phyloP scores from a whole-genome alignment of 148 eudicot species.

The Cornus kousa region DNA sequence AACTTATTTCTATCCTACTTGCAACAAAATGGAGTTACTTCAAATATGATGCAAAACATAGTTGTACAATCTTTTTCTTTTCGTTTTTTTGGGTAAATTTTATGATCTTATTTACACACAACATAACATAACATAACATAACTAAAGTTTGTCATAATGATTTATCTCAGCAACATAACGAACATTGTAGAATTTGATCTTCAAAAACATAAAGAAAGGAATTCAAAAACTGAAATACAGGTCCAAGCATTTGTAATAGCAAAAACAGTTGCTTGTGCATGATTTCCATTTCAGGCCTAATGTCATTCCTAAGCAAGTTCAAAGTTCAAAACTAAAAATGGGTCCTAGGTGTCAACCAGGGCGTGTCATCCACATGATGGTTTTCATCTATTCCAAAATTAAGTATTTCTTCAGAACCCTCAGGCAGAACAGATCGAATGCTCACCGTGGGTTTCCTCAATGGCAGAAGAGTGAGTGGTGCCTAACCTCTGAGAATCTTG shows the following conservation, averaged over 20 bases:
- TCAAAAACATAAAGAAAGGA: background rate
- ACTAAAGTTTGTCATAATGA: background rate
- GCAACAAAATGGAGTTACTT: too few relatives aligned
- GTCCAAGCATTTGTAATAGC: background rate
- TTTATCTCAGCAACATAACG: too few relatives aligned
- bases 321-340: constrained; percentile 22
- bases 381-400: constrained; percentile 18
- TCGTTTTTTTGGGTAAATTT: too few relatives aligned
- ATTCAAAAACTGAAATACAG: background rate
- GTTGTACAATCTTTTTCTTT: background rate
- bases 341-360: constrained; percentile 40
- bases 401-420: constrained; percentile 26
- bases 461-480: constrained; percentile 45
- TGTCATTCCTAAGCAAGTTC: background rate
- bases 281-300: background rate
- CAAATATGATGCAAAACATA: too few relatives aligned
- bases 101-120: background rate
- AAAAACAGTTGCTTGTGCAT: background rate
- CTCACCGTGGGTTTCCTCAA: constrained; percentile 41
- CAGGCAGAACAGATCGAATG: constrained; percentile 30
- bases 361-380: constrained; percentile 17
- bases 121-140: background rate
- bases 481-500: constrained; percentile 50
- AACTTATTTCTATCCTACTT: too few relatives aligned
- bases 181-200: too few relatives aligned